phyloP scores from a whole-genome alignment of 2,329 filamentous ascomycete genomes.

The Verticillium albo-atrum region DNA sequence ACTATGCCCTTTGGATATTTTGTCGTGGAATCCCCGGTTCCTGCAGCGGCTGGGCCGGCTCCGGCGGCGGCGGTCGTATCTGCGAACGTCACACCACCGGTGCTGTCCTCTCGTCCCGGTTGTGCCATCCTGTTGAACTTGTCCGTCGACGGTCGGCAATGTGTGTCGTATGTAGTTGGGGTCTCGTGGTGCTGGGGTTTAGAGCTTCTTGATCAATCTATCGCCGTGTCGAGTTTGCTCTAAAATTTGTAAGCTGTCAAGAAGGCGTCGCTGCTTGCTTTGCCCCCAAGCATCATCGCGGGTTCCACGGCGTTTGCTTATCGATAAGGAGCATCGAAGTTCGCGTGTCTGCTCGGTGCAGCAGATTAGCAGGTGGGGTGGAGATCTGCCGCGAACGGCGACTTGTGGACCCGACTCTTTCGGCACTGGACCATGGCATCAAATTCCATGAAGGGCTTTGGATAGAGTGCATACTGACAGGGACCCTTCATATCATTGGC shows the following conservation, averaged over 20 bases:
- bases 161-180: background rate
- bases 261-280: background rate
- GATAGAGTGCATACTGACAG: background rate
- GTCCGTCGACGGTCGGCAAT: background rate
- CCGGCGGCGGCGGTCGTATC: background rate
- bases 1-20: constrained; percentile 62
- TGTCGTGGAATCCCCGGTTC: background rate
- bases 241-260: background rate
- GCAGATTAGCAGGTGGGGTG: background rate
- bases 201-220: no score
- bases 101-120: background rate
- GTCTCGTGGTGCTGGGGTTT: background rate
- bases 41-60: background rate
- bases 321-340: background rate
- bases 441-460: background rate
- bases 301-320: background rate
- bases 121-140: background rate
- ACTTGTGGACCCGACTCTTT: background rate
- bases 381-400: background rate
- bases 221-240: background rate
- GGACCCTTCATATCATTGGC: background rate
- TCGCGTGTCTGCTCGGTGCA: background rate
- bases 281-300: background rate
- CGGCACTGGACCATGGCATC: background rate
- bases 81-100: background rate